Evolutionary conservation across 805 yeast species (phyloP).

Genomic region (Pichia rugopelliculosa): DNA sequence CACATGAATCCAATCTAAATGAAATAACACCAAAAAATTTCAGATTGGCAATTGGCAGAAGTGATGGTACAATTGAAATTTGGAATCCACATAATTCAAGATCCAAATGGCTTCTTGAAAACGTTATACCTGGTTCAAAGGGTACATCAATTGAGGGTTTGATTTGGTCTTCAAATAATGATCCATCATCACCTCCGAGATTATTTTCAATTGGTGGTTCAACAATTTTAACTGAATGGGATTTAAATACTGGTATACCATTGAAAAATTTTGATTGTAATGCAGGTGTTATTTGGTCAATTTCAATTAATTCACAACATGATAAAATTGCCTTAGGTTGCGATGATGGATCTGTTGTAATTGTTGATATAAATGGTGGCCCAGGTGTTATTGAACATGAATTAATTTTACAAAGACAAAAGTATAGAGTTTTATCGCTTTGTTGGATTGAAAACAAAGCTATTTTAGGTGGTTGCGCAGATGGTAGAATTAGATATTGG

Average conservation of each 20-base stretch:
- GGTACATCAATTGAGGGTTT: slow-evolving; percentile 86
- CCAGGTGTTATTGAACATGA: slow-evolving; percentile 74
- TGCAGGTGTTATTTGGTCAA: slow-evolving; percentile 90
- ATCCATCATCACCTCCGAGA: slow-evolving; percentile 45
- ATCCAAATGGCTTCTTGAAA: slow-evolving; percentile 74
- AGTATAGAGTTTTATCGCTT: slow-evolving; percentile 68
- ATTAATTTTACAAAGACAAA: slow-evolving; percentile 72
- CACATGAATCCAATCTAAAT: slow-evolving; percentile 43
- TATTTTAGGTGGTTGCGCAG: slow-evolving; percentile 91
- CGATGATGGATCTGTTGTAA: slow-evolving; percentile 86
- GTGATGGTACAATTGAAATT: slow-evolving; percentile 91
- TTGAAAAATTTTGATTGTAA: slow-evolving; percentile 75
- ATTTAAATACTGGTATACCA: slow-evolving; percentile 66
- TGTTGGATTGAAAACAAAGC: slow-evolving; percentile 63
- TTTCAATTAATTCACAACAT: slow-evolving; percentile 56
- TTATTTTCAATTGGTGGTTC: slow-evolving; percentile 94
- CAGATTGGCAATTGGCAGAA: slow-evolving; percentile 84
- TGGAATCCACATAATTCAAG: slow-evolving; percentile 69
- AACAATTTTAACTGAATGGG: slow-evolving; percentile 88
- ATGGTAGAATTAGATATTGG: slow-evolving; percentile 89
- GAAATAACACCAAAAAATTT: slow-evolving; percentile 46
- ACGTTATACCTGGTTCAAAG: slow-evolving; percentile 63
- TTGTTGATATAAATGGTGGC: slow-evolving; percentile 82
- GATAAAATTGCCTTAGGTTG: slow-evolving; percentile 80
- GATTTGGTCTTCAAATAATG: slow-evolving; percentile 55